phyloP scores from a whole-genome alignment of 192 early-diverging fungal species.

The Entophlyctis luteolus region DNA sequence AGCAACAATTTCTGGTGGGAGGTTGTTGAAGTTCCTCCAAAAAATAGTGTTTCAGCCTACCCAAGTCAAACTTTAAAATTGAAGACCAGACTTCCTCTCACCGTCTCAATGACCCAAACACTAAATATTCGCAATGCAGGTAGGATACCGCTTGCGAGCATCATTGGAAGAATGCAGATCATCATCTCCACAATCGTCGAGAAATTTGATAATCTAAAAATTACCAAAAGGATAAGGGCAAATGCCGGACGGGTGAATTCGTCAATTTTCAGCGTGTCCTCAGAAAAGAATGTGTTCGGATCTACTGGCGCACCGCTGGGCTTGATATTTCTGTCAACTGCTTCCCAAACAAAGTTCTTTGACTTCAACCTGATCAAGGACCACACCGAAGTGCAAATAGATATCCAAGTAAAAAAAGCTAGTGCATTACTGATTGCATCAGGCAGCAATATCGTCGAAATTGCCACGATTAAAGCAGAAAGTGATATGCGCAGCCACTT shows the following conservation, averaged over 20 bases:
- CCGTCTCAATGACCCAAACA: slow-evolving; percentile 11
- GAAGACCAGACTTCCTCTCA: background rate
- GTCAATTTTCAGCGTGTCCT: slow-evolving; percentile 5
- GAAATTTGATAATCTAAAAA: background rate
- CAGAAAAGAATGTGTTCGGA: slow-evolving; percentile 24
- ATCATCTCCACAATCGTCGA: background rate
- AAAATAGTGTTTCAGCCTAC: background rate
- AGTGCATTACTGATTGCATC: background rate
- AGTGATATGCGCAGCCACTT: background rate
- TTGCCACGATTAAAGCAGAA: slow-evolving; percentile 1
- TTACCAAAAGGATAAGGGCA: background rate
- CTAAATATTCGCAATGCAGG: slow-evolving; percentile 3
- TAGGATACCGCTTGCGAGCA: background rate
- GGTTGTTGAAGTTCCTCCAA: slow-evolving; percentile 9
- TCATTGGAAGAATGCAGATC: background rate
- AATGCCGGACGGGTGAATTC: background rate
- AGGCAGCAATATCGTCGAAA: background rate
- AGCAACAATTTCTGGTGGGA: background rate
- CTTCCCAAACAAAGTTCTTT: background rate
- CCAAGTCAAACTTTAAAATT: background rate
- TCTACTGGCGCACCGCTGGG: slow-evolving; percentile 5
- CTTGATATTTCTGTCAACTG: background rate
- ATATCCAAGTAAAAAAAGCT: background rate
- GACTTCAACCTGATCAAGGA: slow-evolving; percentile 6
- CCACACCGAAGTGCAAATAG: slow-evolving; percentile 6